Conservation (phyloP, 2,329 filamentous ascomycete genomes). For the Venturiaceae sp. region DNA sequence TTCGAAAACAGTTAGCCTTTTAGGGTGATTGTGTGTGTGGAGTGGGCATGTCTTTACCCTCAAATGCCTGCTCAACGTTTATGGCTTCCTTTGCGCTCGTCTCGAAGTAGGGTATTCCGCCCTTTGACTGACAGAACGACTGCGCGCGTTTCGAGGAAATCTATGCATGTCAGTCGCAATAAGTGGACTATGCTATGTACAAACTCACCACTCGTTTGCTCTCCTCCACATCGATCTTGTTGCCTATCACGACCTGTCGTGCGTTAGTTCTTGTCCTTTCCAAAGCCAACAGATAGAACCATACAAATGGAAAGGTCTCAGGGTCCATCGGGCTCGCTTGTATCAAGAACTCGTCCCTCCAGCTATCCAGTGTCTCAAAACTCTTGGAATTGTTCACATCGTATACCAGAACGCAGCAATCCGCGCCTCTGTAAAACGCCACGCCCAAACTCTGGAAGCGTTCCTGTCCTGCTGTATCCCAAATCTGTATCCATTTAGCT, state of each 20-base stretch:
- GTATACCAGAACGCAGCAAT: conserved; percentile 96
- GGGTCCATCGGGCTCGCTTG: conserved; percentile 94
- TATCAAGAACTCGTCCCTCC: conserved; percentile 96
- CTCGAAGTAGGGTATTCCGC: conserved; percentile 97
- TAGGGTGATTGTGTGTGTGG: background rate
- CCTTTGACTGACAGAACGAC: conserved; percentile 96
- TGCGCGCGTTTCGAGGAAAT: conserved; percentile 93
- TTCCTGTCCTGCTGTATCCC: conserved; percentile 96
- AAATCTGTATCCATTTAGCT: conserved; percentile 53
- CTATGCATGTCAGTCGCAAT: conserved; percentile 30
- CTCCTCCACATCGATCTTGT: conserved; percentile 98
- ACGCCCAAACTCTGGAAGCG: conserved; percentile 95
- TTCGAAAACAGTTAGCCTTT: conserved; percentile 38
- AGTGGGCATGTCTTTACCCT: conserved; percentile 42
- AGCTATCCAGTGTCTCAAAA: conserved; percentile 96
- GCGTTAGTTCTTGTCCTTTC: background rate
- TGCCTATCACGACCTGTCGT: conserved; percentile 77
- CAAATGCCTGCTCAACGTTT: conserved; percentile 86
- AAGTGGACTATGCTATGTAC: background rate
- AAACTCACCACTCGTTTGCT: conserved; percentile 76
- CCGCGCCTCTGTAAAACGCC: conserved; percentile 92
- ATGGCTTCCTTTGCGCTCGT: conserved; percentile 98
- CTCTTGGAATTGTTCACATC: conserved; percentile 99
- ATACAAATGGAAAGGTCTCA: conserved; percentile 93
- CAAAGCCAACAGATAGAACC: conserved; percentile 23